A percentile compares a stretch with the other conserved stretches of the same genome.
Evolutionary conservation across 495 filamentous ascomycete genomes (phyloP).

Genomic region (Barbatosphaeria neglecta): DNA sequence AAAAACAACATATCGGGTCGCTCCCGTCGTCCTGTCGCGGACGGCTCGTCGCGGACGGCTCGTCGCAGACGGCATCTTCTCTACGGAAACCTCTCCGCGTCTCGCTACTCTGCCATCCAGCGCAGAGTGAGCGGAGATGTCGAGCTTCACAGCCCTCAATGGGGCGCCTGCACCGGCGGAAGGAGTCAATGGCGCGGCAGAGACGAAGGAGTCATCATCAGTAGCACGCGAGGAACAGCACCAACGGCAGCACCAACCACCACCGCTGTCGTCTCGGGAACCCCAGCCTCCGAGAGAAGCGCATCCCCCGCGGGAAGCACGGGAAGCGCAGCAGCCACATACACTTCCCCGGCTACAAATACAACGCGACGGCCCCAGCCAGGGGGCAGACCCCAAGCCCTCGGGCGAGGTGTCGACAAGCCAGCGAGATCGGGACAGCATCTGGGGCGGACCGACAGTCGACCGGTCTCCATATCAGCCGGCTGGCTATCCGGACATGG

Average conservation of each 20-base stretch:
- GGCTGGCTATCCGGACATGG: slow-evolving; percentile 22
- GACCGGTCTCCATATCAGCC: slow-evolving; percentile 26
- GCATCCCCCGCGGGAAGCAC: not conserved
- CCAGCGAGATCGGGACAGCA: slow-evolving; percentile 17
- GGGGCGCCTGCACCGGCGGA: slow-evolving; percentile 32
- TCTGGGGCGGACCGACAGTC: slow-evolving; percentile 18
- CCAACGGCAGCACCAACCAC: not conserved
- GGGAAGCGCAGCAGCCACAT: not conserved
- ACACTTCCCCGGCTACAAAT: not conserved
- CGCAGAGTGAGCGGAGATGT: slow-evolving; percentile 25
- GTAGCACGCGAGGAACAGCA: slow-evolving; percentile 12
- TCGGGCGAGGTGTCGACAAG: slow-evolving; percentile 15
- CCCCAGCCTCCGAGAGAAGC: not conserved
- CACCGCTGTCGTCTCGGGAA: not conserved
- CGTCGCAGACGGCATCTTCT: too few relatives aligned
- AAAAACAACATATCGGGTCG: too few relatives aligned
- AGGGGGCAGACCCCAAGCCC: slow-evolving; percentile 16
- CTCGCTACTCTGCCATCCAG: not conserved
- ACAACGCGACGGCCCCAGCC: slow-evolving; percentile 1
- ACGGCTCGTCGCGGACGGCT: not conserved
- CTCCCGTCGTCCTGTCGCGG: not conserved
- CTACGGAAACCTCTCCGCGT: too few relatives aligned
- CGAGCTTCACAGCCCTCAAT: slow-evolving; percentile 37
- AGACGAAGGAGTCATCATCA: slow-evolving; percentile 6
- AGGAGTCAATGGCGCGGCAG: slow-evolving; percentile 12